phyloP scores from a whole-genome alignment of 768 basidiomycete genomes.

The Rhodosporidiobolus sp. region DNA sequence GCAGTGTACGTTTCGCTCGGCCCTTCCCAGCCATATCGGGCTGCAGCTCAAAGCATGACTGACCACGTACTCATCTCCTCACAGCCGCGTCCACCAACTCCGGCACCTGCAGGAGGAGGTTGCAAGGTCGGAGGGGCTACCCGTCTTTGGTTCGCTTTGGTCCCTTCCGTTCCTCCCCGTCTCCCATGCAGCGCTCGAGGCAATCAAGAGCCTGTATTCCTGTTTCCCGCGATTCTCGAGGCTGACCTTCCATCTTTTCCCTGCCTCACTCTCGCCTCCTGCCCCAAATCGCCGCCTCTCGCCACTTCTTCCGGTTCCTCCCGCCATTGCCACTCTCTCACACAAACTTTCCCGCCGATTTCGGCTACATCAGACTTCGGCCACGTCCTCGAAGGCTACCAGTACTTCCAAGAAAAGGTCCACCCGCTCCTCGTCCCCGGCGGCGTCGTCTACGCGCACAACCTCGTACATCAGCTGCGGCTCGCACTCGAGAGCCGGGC shows the following conservation, averaged over 20 bases:
- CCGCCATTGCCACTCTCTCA: too few species aligned
- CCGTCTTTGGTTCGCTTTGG: slow-evolving; percentile 24
- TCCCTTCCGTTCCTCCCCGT: not conserved
- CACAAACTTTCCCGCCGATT: not conserved
- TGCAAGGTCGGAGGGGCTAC: slow-evolving; percentile 26
- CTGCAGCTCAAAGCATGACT: not conserved
- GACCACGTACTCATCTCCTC: too few species aligned
- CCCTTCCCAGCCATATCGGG: not conserved
- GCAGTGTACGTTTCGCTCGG: slow-evolving; percentile 18
- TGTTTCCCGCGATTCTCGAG: too few species aligned
- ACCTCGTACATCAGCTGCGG: slow-evolving; percentile 34
- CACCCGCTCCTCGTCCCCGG: slow-evolving; percentile 37
- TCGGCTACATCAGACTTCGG: slow-evolving; percentile 21
- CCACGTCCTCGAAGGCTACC: slow-evolving; percentile 36
- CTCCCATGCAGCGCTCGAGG: too few species aligned
- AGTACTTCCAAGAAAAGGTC: slow-evolving; percentile 38
- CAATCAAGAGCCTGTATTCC: too few species aligned
- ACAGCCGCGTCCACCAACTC: slow-evolving; percentile 37
- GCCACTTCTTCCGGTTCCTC: not conserved
- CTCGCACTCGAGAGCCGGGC: slow-evolving; percentile 25
- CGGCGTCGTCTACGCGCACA: slow-evolving; percentile 34
- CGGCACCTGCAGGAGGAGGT: slow-evolving; percentile 39
- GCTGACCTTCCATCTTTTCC: too few species aligned
- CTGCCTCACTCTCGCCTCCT: not conserved
- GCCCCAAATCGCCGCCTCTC: too few species aligned